Percentiles rank a stretch among this genome's conserved stretches.
Evolutionary conservation across 2,329 filamentous ascomycete genomes (phyloP).

Genomic region (Colletotrichum cereale): DNA sequence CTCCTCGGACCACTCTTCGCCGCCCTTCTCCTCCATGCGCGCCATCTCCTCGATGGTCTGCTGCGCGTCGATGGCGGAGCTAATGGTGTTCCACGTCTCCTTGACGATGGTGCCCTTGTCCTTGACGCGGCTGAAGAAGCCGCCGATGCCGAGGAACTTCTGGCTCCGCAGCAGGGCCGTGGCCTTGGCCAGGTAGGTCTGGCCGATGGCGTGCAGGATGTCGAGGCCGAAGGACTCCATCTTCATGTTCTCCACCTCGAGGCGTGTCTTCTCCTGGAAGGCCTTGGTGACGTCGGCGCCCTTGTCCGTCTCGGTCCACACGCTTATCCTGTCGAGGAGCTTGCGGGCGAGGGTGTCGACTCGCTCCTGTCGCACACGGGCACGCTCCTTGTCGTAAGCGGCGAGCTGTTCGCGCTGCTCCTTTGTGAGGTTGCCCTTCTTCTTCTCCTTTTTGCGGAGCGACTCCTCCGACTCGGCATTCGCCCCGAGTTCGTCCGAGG

Average conservation of each 20-base stretch:
- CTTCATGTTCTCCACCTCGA: slow-evolving; percentile 98
- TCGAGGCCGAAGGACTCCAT: slow-evolving; percentile 99
- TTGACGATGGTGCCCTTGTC: slow-evolving; percentile 98
- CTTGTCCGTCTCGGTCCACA: slow-evolving; percentile 99
- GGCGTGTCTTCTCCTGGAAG: slow-evolving; percentile 92
- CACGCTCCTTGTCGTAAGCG: slow-evolving; percentile 89
- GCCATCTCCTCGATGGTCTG: slow-evolving; percentile 99
- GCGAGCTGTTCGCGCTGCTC: slow-evolving; percentile 94
- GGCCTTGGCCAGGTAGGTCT: slow-evolving; percentile 90
- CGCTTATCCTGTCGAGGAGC: slow-evolving; percentile 87
- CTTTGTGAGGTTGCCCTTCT: slow-evolving; percentile 86
- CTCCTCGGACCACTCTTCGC: slow-evolving; percentile 98
- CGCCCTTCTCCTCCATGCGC: slow-evolving; percentile 91
- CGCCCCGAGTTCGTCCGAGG: slow-evolving; percentile 79
- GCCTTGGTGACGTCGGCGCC: slow-evolving; percentile 84
- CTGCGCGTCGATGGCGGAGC: slow-evolving; percentile 94
- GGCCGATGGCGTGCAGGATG: slow-evolving; percentile 93
- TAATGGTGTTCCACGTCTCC: slow-evolving; percentile 98
- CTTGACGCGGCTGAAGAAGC: slow-evolving; percentile 93
- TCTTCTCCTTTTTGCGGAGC: slow-evolving; percentile 73
- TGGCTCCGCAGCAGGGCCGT: slow-evolving; percentile 92
- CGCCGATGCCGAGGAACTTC: slow-evolving; percentile 95
- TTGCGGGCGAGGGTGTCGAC: slow-evolving; percentile 87
- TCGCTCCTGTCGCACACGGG: slow-evolving; percentile 86
- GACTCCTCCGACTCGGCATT: slow-evolving; percentile 75